Evolutionary conservation across 371 early-diverging fungal genomes (phyloP).

Genomic region (Mortierella polycephala): DNA sequence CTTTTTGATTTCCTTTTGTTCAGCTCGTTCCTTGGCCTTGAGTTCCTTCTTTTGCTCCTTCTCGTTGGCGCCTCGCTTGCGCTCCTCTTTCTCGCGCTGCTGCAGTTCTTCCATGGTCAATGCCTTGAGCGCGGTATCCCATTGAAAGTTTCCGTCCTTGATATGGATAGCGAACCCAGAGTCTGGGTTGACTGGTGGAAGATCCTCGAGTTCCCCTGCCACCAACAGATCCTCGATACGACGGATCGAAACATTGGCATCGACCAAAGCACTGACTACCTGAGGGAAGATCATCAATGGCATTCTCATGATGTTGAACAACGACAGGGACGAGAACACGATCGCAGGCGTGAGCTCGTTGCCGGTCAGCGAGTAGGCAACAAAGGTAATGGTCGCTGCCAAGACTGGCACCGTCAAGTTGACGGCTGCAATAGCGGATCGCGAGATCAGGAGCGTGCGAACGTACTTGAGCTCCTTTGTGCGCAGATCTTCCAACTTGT

Average conservation of each 20-base stretch:
- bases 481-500: slow-evolving; percentile 65
- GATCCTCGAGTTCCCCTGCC: slow-evolving; percentile 70
- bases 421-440: slow-evolving; percentile 54
- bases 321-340: slow-evolving; percentile 58
- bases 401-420: slow-evolving; percentile 66
- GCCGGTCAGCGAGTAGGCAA: slow-evolving; percentile 49
- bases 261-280: slow-evolving; percentile 68
- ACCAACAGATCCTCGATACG: slow-evolving; percentile 71
- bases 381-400: slow-evolving; percentile 57
- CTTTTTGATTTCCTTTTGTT: slow-evolving; percentile 34
- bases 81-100: slow-evolving; percentile 35
- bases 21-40: slow-evolving; percentile 20
- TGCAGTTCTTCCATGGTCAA: slow-evolving; percentile 47
- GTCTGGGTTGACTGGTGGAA: slow-evolving; percentile 49
- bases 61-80: slow-evolving; percentile 32
- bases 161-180: slow-evolving; percentile 47
- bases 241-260: slow-evolving; percentile 69
- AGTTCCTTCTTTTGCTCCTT: slow-evolving; percentile 43
- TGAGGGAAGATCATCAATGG: slow-evolving; percentile 81
- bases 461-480: slow-evolving; percentile 64
- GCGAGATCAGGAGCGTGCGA: slow-evolving; percentile 48
- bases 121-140: slow-evolving; percentile 62
- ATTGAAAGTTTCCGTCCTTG: slow-evolving; percentile 64
- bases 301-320: slow-evolving; percentile 62
- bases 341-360: slow-evolving; percentile 42